These are phyloP conservation scores for Macrolepiota fuliginosa DNA, from an alignment of 768 basidiomycete species.

Conservation along the genomic window DNA sequence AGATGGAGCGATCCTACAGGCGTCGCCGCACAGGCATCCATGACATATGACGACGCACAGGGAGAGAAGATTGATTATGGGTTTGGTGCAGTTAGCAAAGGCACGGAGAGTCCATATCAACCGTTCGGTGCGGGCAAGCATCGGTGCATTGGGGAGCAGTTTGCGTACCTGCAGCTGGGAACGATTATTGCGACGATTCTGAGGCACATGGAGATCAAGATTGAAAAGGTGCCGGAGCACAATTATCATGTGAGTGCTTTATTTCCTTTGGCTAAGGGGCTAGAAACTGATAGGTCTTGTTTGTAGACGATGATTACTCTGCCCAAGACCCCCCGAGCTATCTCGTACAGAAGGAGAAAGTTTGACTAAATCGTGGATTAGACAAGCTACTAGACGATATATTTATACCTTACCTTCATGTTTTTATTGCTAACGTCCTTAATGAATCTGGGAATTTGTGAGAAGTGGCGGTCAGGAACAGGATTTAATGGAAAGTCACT, in stretches of 20 bases:
- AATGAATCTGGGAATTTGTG: not conserved
- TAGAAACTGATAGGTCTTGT: not conserved
- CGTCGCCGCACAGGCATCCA: constrained; percentile 75
- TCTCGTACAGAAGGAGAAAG: constrained; percentile 66
- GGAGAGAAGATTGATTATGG: constrained; percentile 96
- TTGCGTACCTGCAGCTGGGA: constrained; percentile 93
- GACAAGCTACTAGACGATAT: not conserved
- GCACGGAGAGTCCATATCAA: constrained; percentile 93
- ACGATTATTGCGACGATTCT: constrained; percentile 78
- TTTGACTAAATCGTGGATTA: constrained; percentile 34
- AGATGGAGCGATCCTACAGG: constrained; percentile 89
- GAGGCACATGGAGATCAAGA: constrained; percentile 69
- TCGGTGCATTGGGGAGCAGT: constrained; percentile 93
- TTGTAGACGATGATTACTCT: constrained; percentile 90
- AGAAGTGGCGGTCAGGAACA: not conserved
- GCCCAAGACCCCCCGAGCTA: constrained; percentile 67
- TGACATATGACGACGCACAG: constrained; percentile 66
- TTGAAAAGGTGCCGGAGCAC: constrained; percentile 74
- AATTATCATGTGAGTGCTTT: constrained; percentile 80
- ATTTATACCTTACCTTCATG: constrained; percentile 3
- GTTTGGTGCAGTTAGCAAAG: constrained; percentile 93
- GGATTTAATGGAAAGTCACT: too few species aligned
- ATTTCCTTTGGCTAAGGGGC: not conserved
- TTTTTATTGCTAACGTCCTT: not conserved
- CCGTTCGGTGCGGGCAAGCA: constrained; percentile 98